These are phyloP conservation scores for Cyclotella atomus DNA, from an alignment of 108 stramenopile genomes.

Conservation along the genomic window DNA sequence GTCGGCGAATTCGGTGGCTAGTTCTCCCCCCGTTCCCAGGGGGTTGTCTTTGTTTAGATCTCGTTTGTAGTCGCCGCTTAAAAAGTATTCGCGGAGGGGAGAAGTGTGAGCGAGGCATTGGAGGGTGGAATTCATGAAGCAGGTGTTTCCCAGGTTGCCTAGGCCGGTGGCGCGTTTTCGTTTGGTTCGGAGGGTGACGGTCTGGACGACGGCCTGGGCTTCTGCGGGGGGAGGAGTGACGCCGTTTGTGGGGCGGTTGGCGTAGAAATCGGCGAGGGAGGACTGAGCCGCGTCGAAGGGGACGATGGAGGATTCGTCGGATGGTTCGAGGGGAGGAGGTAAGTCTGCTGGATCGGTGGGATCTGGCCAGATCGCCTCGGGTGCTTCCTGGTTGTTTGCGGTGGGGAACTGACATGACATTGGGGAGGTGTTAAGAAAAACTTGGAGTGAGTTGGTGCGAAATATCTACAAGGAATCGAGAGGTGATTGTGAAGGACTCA, in stretches of 20 bases:
- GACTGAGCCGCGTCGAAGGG: constrained; percentile 13
- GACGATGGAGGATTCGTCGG: too few species aligned
- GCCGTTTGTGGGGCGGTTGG: not conserved
- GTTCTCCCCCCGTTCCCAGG: constrained; percentile 91
- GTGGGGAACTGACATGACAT: constrained; percentile 10
- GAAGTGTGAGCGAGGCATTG: constrained; percentile 75
- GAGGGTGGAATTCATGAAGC: constrained; percentile 90
- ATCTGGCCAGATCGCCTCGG: not conserved
- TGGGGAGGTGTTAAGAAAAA: too few species aligned
- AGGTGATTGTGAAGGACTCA: too few species aligned
- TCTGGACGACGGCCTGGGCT: not conserved
- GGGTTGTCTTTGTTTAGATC: constrained; percentile 94
- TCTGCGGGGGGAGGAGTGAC: not conserved
- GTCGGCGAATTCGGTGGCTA: constrained; percentile 89
- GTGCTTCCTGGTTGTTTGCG: not conserved
- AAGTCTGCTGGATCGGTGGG: not conserved
- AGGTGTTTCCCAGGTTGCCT: constrained; percentile 96
- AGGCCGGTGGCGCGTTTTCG: constrained; percentile 51
- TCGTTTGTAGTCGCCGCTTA: constrained; percentile 67
- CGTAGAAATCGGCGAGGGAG: constrained; percentile 1
- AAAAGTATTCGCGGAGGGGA: constrained; percentile 73
- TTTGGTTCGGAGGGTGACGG: constrained; percentile 14
- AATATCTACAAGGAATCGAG: too few species aligned
- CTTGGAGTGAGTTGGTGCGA: too few species aligned
- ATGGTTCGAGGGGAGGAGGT: not conserved